Percentiles rank a stretch among this genome's conserved stretches.
phyloP scores from a whole-genome alignment of 208 protist genomes.

The Leishmania gerbilli region DNA sequence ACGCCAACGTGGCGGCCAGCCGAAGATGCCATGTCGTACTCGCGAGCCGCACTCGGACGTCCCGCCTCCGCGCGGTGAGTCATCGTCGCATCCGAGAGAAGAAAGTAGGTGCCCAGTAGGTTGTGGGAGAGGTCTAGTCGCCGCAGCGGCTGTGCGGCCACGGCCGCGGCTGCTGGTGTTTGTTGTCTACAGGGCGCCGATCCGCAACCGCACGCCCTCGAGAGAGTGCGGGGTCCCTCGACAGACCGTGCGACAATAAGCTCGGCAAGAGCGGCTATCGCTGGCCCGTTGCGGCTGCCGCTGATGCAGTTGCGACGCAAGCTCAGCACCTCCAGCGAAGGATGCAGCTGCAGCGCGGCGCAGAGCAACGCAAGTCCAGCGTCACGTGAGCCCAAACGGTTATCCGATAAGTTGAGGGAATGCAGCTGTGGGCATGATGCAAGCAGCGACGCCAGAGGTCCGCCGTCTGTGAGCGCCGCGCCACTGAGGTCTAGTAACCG shows the following conservation, averaged over 20 bases:
- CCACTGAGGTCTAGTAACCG: slow-evolving; percentile 32
- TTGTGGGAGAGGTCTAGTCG: slow-evolving; percentile 34
- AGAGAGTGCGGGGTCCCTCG: background rate
- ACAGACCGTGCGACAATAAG: slow-evolving; percentile 36
- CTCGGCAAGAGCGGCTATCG: slow-evolving; percentile 46
- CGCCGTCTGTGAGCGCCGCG: slow-evolving; percentile 31
- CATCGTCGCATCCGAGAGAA: background rate
- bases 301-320: slow-evolving; percentile 44
- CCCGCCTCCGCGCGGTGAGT: background rate
- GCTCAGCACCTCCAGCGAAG: slow-evolving; percentile 32
- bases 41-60: background rate
- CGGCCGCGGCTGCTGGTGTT: background rate
- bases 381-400: slow-evolving; percentile 41
- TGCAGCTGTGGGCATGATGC: slow-evolving; percentile 30
- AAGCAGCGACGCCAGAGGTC: slow-evolving; percentile 37
- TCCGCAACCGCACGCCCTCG: background rate
- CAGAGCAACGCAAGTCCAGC: slow-evolving; percentile 35
- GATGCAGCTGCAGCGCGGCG: slow-evolving; percentile 40
- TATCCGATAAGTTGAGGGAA: slow-evolving; percentile 46
- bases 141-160: slow-evolving; percentile 6
- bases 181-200: background rate
- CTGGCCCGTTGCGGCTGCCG: slow-evolving; percentile 29
- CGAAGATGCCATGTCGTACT: background rate
- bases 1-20: background rate
- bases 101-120: slow-evolving; percentile 25